Conservation (phyloP, 768 basidiomycete species). For the Panaeolus cyanescens region DNA sequence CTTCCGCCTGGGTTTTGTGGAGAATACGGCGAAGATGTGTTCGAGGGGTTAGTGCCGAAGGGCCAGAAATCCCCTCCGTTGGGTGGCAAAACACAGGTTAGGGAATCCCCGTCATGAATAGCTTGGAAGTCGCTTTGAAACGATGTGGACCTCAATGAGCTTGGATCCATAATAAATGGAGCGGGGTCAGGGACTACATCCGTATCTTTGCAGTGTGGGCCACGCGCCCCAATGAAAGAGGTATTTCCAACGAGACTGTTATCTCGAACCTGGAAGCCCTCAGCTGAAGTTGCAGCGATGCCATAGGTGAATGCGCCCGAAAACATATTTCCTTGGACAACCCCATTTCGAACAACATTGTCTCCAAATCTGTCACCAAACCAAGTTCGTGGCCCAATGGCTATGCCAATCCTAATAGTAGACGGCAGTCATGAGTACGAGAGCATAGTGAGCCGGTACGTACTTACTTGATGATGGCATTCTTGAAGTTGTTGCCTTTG, state of each 20-base stretch:
- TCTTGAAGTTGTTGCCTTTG: slow-evolving; percentile 56
- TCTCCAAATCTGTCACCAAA: slow-evolving; percentile 56
- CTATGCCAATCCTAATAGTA: slow-evolving; percentile 68
- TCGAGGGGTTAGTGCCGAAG: slow-evolving; percentile 53
- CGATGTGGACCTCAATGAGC: slow-evolving; percentile 37
- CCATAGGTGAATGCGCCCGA: slow-evolving; percentile 76
- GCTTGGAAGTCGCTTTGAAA: slow-evolving; percentile 55
- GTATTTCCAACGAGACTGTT: slow-evolving; percentile 70
- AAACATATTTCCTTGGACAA: slow-evolving; percentile 57
- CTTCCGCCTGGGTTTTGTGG: slow-evolving; percentile 2
- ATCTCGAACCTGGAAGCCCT: slow-evolving; percentile 65
- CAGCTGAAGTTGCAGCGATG: slow-evolving; percentile 63
- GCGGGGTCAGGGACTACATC: slow-evolving; percentile 54
- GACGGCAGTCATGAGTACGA: neutral
- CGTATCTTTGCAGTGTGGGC: slow-evolving; percentile 59
- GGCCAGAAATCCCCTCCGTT: slow-evolving; percentile 75
- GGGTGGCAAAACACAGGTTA: slow-evolving; percentile 72
- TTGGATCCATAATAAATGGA: slow-evolving; percentile 59
- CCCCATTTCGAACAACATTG: slow-evolving; percentile 55
- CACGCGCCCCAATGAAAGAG: slow-evolving; percentile 70
- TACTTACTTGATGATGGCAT: slow-evolving; percentile 72
- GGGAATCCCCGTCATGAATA: slow-evolving; percentile 52
- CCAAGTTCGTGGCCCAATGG: slow-evolving; percentile 78
- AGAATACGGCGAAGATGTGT: slow-evolving; percentile 20
- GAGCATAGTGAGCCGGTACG: neutral